Percentiles rank a stretch among this genome's conserved stretches.
Evolutionary conservation across 306 rosid species (phyloP).

Genomic region (Vigna hirtella): DNA sequence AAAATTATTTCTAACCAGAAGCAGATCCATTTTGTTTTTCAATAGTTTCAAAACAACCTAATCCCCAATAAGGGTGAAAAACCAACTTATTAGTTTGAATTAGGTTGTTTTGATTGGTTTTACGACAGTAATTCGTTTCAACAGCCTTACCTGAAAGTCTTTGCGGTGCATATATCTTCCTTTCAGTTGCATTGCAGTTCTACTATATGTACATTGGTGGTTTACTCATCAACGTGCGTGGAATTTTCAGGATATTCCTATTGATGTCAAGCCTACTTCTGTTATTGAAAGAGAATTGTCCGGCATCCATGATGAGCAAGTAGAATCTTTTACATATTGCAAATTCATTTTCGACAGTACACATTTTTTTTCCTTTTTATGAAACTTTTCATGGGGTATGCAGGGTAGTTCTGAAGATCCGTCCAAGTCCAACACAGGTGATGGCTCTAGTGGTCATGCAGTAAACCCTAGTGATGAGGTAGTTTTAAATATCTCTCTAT

Average conservation of each 20-base stretch:
- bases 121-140: background rate
- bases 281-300: constrained; percentile 61
- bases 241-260: constrained; percentile 68
- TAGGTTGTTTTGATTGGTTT: background rate
- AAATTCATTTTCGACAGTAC: constrained; percentile 38
- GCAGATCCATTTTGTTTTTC: background rate
- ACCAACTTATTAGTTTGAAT: background rate
- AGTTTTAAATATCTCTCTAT: constrained; percentile 27
- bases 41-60: constrained; percentile 9
- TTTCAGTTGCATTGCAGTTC: constrained; percentile 19
- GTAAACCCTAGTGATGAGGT: constrained; percentile 68
- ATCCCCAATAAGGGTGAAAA: background rate
- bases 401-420: constrained; percentile 71
- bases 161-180: constrained; percentile 28
- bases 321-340: constrained; percentile 43
- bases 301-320: constrained; percentile 66
- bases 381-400: constrained; percentile 36
- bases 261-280: constrained; percentile 79
- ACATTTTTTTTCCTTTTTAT: constrained; percentile 37
- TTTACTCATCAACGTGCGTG: constrained; percentile 43
- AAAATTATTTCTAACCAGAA: constrained; percentile 16
- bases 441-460: constrained; percentile 60
- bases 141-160: constrained; percentile 26
- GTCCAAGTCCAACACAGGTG: constrained; percentile 53
- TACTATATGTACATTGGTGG: background rate